Conservation (phyloP, 1,284 basidiomycete genomes). For the Cystobasidium sp. region DNA sequence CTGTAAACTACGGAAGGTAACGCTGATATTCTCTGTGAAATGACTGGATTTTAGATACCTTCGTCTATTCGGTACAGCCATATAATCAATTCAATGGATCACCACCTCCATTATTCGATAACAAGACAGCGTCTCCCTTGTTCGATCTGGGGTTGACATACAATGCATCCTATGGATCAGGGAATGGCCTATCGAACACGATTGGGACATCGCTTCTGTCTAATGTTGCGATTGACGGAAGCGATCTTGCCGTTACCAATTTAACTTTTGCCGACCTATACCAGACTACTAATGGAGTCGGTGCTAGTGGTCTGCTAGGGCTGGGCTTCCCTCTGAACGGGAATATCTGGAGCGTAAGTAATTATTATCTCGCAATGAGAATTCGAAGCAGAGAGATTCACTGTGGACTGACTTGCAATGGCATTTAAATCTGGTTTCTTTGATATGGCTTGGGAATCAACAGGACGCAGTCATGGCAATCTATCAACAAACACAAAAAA, state of each 20-base stretch:
- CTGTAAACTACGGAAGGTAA: too few relatives aligned
- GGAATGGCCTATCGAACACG: constrained; percentile 30
- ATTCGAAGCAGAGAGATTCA: not conserved
- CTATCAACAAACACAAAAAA: constrained; percentile 21
- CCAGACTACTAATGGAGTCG: constrained; percentile 30
- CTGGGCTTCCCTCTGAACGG: constrained; percentile 42
- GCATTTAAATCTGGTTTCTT: not conserved
- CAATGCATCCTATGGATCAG: constrained; percentile 40
- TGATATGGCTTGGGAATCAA: not conserved
- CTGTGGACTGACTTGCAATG: too few relatives aligned
- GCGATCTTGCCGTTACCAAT: constrained; percentile 31
- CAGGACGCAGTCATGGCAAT: constrained; percentile 24
- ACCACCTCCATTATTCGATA: constrained; percentile 37
- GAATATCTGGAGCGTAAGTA: constrained; percentile 39
- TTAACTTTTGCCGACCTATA: constrained; percentile 38
- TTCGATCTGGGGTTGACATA: constrained; percentile 33
- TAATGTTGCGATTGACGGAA: constrained; percentile 14
- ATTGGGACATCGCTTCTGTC: constrained; percentile 19
- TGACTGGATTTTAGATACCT: constrained; percentile 29
- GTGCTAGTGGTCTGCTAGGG: constrained; percentile 34
- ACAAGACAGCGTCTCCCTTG: constrained; percentile 28
- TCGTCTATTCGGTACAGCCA: constrained; percentile 43
- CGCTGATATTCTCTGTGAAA: not conserved
- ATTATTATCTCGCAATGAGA: constrained; percentile 3
- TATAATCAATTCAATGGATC: constrained; percentile 30